Base-by-base conservation (phyloP, 2,329 filamentous ascomycete genomes). In the Teratosphaeria viscida region DNA sequence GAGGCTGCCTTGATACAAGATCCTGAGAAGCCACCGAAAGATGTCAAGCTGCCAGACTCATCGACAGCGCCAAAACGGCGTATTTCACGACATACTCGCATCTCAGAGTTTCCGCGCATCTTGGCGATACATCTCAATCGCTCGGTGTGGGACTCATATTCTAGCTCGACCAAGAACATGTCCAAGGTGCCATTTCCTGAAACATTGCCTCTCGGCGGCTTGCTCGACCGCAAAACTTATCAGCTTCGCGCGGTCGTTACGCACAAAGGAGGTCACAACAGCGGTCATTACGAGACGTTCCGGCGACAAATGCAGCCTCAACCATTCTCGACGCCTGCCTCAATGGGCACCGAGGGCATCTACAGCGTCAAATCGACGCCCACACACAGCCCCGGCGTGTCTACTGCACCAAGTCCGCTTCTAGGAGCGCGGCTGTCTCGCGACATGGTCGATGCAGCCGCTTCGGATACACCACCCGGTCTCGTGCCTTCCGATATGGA, bases 211-310 rank as follows among this genome's bases (percentile, higher is more conserved):
- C 78, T 99, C 2, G 94, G 94, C 1, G 85, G 90, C 0, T 77
- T 97, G 27, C 75, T 94, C 52, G 82, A 88, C 59, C 85, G 88
- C 68, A 88, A 85, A 64, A 87, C 83, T 70, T 99, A 96, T 75
- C 90, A 86, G 67, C 79, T 99, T 5, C 81, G 95, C 0, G 90
- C 88, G 12, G 84, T 95, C 39, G 90, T 99, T 39, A 95, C 90
- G 26, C 94, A 99, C 72, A 95, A 95, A 69, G 94, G 94, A 43
- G 95, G 89, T 63, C 94, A 99, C 72, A 87, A 96, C 70, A 96
- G 91, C 68, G 94, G 94, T 0, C 94, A 99, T 71, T 99, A 99
- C 76, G 94, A 99, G 73, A 92, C 91, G 0, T 97, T 97, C 73
- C 83, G 94, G 37, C 84, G 94, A 43, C 94, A 97, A 73, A 87